Percentiles rank a stretch among this genome's conserved stretches.
These are phyloP conservation scores for Pseudogymnoascus sp. DNA, from an alignment of 2,329 filamentous ascomycete species.

Conservation along the genomic window DNA sequence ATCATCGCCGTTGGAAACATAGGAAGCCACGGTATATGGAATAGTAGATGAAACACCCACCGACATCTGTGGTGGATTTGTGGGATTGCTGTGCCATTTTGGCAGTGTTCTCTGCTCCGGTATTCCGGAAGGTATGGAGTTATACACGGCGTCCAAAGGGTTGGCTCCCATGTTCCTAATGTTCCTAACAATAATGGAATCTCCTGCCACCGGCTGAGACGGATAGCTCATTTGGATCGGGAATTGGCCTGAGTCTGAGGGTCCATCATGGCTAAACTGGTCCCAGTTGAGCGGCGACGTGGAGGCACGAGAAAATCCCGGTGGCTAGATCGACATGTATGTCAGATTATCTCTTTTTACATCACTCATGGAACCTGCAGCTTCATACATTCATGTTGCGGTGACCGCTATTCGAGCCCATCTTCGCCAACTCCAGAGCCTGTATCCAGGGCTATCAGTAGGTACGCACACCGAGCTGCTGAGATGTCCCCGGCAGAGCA, in stretches of 20 bases:
- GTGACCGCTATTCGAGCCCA: neutral
- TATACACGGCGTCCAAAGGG: neutral
- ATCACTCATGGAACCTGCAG: neutral
- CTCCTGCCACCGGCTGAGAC: neutral
- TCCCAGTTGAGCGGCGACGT: neutral
- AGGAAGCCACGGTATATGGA: neutral
- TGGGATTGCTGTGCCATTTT: neutral
- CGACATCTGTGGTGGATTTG: neutral
- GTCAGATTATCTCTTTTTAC: neutral
- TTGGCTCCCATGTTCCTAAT: neutral
- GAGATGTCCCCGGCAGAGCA: neutral
- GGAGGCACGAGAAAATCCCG: neutral
- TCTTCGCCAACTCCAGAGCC: neutral
- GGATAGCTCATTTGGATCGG: neutral
- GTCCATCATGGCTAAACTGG: neutral
- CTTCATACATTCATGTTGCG: constrained; percentile 5
- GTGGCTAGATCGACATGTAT: neutral
- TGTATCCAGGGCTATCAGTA: neutral
- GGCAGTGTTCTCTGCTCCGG: neutral
- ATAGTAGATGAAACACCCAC: constrained; percentile 3
- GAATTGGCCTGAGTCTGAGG: neutral
- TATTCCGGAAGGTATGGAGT: neutral
- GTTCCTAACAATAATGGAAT: neutral
- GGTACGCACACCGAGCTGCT: neutral
- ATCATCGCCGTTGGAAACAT: neutral